Percentiles rank a stretch among this genome's conserved stretches.
These are phyloP conservation scores for Ogataea pilisensis DNA, from an alignment of 805 yeast genomes.

Conservation along the genomic window DNA sequence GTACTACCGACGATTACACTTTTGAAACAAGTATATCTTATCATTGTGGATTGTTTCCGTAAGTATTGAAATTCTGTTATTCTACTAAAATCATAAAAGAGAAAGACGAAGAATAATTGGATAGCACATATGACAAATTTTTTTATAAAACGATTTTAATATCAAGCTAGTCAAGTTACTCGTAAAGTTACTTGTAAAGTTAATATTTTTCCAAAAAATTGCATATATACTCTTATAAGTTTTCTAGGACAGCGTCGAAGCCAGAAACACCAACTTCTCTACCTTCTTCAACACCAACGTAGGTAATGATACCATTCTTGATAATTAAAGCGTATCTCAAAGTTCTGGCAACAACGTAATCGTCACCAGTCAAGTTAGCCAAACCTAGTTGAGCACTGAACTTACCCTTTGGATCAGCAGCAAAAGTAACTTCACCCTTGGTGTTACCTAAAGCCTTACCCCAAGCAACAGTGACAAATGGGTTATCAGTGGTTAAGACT, in stretches of 20 bases:
- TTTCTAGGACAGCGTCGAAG: slow-evolving; percentile 36
- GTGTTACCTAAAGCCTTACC: slow-evolving; percentile 42
- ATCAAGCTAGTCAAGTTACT: no score
- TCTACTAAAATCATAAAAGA: no score
- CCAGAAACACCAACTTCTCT: slow-evolving; percentile 42
- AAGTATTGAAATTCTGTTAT: no score
- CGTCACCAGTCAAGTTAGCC: slow-evolving; percentile 46
- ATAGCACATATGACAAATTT: no score
- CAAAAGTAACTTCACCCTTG: slow-evolving; percentile 40
- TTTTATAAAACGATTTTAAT: no score
- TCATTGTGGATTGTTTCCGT: no score
- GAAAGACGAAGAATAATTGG: no score
- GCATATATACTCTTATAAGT: no score
- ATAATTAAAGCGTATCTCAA: slow-evolving; percentile 71
- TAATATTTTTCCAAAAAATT: no score
- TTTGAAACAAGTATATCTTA: no score
- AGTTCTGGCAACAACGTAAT: slow-evolving; percentile 56
- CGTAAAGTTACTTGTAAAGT: not conserved
- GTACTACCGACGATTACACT: no score
- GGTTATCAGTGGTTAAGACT: slow-evolving; percentile 38
- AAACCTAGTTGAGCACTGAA: slow-evolving; percentile 61
- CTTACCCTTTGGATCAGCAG: slow-evolving; percentile 58
- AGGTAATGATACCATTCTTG: slow-evolving; percentile 34
- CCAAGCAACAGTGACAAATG: slow-evolving; percentile 43
- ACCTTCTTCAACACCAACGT: slow-evolving; percentile 41